phyloP scores from a whole-genome alignment of 805 yeast species.

The Spathaspora girioi region DNA sequence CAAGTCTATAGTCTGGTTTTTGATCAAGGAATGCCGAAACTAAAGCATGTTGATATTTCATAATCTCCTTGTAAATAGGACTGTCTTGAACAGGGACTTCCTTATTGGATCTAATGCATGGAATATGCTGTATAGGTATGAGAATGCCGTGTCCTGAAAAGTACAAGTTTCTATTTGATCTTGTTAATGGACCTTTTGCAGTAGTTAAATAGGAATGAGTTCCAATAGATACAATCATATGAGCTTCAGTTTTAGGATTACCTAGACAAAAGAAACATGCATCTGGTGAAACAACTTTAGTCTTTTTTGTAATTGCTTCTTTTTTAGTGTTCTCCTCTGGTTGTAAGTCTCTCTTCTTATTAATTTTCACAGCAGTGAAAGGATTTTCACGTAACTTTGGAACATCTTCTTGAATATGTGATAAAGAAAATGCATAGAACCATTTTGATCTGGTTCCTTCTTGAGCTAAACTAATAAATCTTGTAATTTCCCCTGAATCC shows the following conservation, averaged over 20 bases:
- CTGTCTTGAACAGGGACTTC: slow-evolving; percentile 23
- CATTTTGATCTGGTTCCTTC: slow-evolving; percentile 56
- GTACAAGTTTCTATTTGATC: slow-evolving; percentile 41
- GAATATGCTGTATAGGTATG: slow-evolving; percentile 72
- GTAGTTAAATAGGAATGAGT: slow-evolving; percentile 62
- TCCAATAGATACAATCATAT: slow-evolving; percentile 78
- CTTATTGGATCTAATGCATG: slow-evolving; percentile 27
- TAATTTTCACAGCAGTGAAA: slow-evolving; percentile 11
- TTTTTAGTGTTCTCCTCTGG: not conserved
- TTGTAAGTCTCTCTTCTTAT: slow-evolving; percentile 7
- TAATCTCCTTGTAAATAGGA: slow-evolving; percentile 39
- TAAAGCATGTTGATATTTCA: slow-evolving; percentile 44
- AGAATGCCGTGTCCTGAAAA: slow-evolving; percentile 82
- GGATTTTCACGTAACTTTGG: slow-evolving; percentile 21
- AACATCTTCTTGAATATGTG: slow-evolving; percentile 8
- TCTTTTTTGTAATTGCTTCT: slow-evolving; percentile 15
- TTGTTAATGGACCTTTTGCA: slow-evolving; percentile 82
- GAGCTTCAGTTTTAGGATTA: slow-evolving; percentile 72
- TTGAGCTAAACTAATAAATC: slow-evolving; percentile 64
- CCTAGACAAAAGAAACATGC: slow-evolving; percentile 82
- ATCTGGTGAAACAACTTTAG: slow-evolving; percentile 49
- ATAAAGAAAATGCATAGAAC: slow-evolving; percentile 66
- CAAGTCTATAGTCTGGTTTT: slow-evolving; percentile 44
- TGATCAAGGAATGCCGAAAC: slow-evolving; percentile 42
- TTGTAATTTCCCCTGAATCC: slow-evolving; percentile 45